Evolutionary conservation across 352 stramenopile genomes (phyloP), one percentile per base, ranked within the genome.

Genomic region (Blastocystis hominis): DNA sequence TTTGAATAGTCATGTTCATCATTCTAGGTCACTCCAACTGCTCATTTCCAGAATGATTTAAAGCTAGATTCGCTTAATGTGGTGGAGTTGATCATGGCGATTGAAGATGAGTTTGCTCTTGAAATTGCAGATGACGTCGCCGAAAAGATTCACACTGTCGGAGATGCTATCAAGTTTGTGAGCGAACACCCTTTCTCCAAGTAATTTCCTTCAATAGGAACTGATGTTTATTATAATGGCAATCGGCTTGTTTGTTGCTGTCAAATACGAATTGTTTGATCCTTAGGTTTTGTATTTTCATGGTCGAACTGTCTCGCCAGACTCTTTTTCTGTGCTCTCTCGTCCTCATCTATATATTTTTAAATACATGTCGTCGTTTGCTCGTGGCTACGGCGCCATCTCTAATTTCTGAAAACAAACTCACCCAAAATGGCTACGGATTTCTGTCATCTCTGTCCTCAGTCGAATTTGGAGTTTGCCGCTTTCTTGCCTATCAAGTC

Each of bases 31-130:
- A 92, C 92, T 81, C 92, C 94, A 79, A 91, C 86, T 55, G 94
- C 95, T 89, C 95, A 94, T 90, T 98, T 99, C 92, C 95, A 97
- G 75, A 96, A 97, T 75, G 95, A 99, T 92, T 93, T 99, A 64
- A 95, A 95, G 64, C 93, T 99, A 68, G 97, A 99, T 92, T 99
- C 96, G 84, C 93, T 99, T 76, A 97, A 99, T 92, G 92, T 93
- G 63, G 94, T 97, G 0, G 94, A 97, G 89, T 90, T 95, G 86
- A 95, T 99, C 70, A 99, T 99, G 97, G 96, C 96, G 59, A 98
- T 99, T 91, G 97, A 99, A 91, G 97, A 99, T 90, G 97, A 99
- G 92, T 99, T 99, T 92, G 96, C 94, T 77, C 98, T 99, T 91
- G 96, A 99, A 91, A 99, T 99, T 92, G 96, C 97, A 66, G 97